phyloP scores from a whole-genome alignment of 805 yeast genomes.

The Torulaspora quercuum region DNA sequence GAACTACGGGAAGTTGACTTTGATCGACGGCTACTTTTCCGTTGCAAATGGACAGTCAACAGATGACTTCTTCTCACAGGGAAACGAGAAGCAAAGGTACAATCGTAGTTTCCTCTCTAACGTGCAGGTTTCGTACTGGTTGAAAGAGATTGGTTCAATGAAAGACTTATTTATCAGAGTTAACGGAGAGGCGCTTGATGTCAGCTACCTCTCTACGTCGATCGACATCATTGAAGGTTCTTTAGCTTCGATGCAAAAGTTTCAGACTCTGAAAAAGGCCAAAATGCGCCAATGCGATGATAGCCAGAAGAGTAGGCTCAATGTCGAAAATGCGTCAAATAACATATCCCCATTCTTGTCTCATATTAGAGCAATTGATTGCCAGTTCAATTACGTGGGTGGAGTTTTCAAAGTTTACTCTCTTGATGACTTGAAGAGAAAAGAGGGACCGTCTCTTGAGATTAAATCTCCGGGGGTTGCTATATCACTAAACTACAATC shows the following conservation, averaged over 20 bases:
- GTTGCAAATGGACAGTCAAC: conserved; percentile 61
- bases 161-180: conserved; percentile 52
- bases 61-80: conserved; percentile 46
- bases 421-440: conserved; percentile 40
- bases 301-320: conserved; percentile 5
- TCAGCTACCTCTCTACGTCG: conserved; percentile 56
- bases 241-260: conserved; percentile 44
- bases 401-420: conserved; percentile 50
- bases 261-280: conserved; percentile 37
- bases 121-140: conserved; percentile 50
- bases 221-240: conserved; percentile 52
- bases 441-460: conserved; percentile 48
- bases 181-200: conserved; percentile 68
- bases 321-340: conserved; percentile 10
- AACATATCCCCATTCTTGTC: conserved; percentile 26
- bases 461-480: conserved; percentile 74
- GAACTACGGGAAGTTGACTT: conserved; percentile 60
- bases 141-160: conserved; percentile 25
- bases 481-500: conserved; percentile 51
- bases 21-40: conserved; percentile 66
- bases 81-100: conserved; percentile 45
- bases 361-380: conserved; percentile 43
- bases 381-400: conserved; percentile 61
- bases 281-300: conserved; percentile 13
- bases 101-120: conserved; percentile 68